Base-by-base conservation (phyloP, 2,329 filamentous ascomycete genomes). In the Elsinoe ampelina region DNA sequence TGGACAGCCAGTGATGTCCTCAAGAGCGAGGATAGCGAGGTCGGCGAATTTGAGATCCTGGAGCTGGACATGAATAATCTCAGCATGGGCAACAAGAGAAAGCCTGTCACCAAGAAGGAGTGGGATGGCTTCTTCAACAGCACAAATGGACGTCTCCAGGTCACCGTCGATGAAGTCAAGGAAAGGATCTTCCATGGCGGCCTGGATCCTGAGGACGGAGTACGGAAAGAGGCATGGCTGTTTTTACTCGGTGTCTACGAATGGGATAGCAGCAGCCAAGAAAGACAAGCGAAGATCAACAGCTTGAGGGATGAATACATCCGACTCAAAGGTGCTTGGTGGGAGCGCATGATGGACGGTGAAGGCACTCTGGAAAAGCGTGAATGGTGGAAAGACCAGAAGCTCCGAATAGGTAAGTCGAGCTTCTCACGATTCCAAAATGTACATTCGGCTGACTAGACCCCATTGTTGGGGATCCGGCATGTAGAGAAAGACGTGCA, bases 321-420 rank as follows among this genome's bases (percentile, higher is more conserved):
- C 58, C 86, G 90, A 61, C 77, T 98, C 42, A 98, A 98, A 72
- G 89, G 87, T 5, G 80, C 86, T 0, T 98, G 93, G 95, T 98
- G 95, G 95, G 91, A 97, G 71, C 80, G 87, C 36, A 84, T 96
- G 64, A 80, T 93, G 1, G 91, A 95, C 57, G 82, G 91, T 12
- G 83, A 87, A 30, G 85, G 87, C 1, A 84, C 89, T 22, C 78
- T 84, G 2, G 88, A 95, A 62, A 82, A 92, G 63, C 86, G 87
- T 22, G 95, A 98, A 66, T 95, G 90, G 85, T 98, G 92, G 92
- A 85, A 90, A 61, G 93, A 98, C 71, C 93, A 98, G 70, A 88
- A 86, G 69, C 85, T 83, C 60, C 82, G 93, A 61, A 98, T 98
- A 71, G 92, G 92, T 95, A 83, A 75, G 84, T 72, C 26, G 26